Base-by-base conservation (phyloP, 192 early-diverging fungal genomes). In the Fimicolochytrium jonesii region DNA sequence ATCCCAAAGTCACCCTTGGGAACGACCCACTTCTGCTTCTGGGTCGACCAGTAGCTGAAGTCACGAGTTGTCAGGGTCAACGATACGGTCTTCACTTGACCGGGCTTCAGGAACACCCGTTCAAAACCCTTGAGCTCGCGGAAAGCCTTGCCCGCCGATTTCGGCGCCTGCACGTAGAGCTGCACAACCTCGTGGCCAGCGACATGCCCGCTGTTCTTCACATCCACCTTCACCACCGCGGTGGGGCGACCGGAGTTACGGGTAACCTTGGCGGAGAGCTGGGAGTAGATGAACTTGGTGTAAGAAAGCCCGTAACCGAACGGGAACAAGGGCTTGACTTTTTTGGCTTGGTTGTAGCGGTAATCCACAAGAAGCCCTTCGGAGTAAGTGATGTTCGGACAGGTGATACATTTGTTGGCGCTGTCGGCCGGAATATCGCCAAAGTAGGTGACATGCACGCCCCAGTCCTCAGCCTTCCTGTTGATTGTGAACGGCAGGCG, bases 271-370 rank as follows among this genome's bases (percentile, higher is more conserved):
- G 71, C 46, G 22, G 29, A 30, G 18, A 75, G 22, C 17, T 74
- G 26, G 2, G 35, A 39, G 50, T 87, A 88, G 4, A 59, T 42
- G 62, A 87, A 88, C 6, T 13, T 56, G 2, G 86, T 85, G 63
- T 87, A 87, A 0, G 86, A 88, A 3, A 87, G 61, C 49, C 86
- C 86, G 58, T 76, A 72, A 0, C 86, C 86, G 57, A 87, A 87
- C 33, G 44, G 65, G 53, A 71, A 86, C 29, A 75, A 34, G 35
- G 84, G 85, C 20, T 34, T 31, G 51, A 83, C 75, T 45, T 58
- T 55, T 30, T 71, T 52, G 25, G 61, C 57, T 29, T 88, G 76
- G 54, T 65, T 65, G 42, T 63, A 76, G 15, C 79, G 60, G 68
- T 88, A 88, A 51, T 79, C 86, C 31, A 86, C 55, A 18, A 74